Evolutionary conservation across 257 asterid species (phyloP).

Genomic region (Solanum commersonii): DNA sequence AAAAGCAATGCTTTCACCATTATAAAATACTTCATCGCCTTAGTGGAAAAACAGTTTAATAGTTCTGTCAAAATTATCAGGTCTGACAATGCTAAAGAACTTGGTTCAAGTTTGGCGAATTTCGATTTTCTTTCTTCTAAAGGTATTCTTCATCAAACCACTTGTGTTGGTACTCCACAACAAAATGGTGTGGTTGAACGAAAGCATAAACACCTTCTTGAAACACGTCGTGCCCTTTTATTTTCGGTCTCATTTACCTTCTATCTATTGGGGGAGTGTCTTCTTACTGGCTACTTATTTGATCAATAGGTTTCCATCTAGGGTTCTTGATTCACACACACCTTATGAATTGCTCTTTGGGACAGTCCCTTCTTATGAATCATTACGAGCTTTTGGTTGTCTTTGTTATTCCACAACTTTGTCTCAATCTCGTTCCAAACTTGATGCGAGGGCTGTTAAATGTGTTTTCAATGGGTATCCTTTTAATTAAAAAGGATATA

Average conservation of each 20-base stretch:
- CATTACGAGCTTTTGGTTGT: not conserved
- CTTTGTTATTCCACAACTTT: not conserved
- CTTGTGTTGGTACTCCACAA: not conserved
- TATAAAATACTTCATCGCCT: no score
- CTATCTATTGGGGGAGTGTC: not conserved
- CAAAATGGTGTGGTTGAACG: no score
- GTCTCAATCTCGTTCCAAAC: not conserved
- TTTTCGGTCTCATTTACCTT: not conserved
- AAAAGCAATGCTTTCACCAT: no score
- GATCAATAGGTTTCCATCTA: not conserved
- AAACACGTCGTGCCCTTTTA: not conserved
- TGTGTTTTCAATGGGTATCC: not conserved
- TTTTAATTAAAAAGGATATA: not conserved
- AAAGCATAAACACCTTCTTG: no score
- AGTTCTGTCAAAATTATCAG: no score
- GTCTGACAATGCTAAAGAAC: no score
- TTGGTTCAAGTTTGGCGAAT: not conserved
- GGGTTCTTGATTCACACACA: not conserved
- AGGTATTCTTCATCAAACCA: not conserved
- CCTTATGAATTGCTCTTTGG: not conserved
- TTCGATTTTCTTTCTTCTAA: not conserved
- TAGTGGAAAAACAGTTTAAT: no score
- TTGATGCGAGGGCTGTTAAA: not conserved
- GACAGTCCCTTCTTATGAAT: not conserved
- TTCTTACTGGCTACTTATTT: not conserved